Evolutionary conservation across 1,284 basidiomycete genomes (phyloP).

Genomic region (Heterobasidion parviporum): DNA sequence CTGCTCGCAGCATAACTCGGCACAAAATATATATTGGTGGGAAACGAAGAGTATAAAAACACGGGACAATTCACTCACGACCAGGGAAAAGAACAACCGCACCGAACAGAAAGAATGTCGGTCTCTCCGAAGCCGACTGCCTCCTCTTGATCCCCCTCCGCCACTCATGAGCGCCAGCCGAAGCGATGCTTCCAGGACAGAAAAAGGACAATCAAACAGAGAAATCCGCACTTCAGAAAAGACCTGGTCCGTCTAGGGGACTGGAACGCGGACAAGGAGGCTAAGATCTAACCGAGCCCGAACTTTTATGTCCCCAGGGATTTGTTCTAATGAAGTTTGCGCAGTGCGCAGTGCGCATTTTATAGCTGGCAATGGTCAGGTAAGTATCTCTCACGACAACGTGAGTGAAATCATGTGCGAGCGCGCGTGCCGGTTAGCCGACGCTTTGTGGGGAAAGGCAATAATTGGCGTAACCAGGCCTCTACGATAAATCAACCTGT

Average conservation of each 20-base stretch:
- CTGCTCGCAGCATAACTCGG: no score
- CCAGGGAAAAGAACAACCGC: no score
- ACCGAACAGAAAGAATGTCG: constrained; percentile 11
- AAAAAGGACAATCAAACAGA: constrained; percentile 32
- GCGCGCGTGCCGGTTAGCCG: background rate
- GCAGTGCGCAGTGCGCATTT: constrained; percentile 1
- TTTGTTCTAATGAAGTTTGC: constrained; percentile 40
- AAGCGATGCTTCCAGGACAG: constrained; percentile 50
- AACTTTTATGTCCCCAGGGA: constrained; percentile 77
- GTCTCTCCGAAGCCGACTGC: constrained; percentile 10
- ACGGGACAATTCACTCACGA: no score
- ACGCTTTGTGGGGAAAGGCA: background rate
- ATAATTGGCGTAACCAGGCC: background rate
- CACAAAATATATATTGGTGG: no score
- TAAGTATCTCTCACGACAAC: background rate
- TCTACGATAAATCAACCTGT: no score
- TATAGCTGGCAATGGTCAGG: background rate
- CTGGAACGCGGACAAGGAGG: constrained; percentile 87
- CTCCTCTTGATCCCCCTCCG: constrained; percentile 13
- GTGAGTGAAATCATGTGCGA: background rate
- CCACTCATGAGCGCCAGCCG: constrained; percentile 32
- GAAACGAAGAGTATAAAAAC: no score
- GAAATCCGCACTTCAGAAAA: constrained; percentile 20
- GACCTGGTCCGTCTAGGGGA: constrained; percentile 58
- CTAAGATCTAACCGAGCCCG: constrained; percentile 72